Base-by-base conservation (phyloP, 495 filamentous ascomycete genomes). In the Tuber microsphaerosporum region DNA sequence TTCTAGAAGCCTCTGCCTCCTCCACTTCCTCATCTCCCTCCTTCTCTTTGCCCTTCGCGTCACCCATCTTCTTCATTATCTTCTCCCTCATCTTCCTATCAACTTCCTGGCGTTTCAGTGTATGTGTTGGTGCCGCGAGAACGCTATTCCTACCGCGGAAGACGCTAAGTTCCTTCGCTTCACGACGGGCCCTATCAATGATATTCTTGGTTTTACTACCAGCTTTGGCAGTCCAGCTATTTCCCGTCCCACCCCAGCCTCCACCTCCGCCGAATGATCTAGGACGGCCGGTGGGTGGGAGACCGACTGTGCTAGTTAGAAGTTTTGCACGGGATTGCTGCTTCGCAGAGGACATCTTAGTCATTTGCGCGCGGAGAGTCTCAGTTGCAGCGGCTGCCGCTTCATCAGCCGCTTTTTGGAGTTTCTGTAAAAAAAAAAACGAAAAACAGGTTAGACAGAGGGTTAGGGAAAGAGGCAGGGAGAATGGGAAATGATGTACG, bases 1-100 rank as follows among this genome's bases (percentile, higher is more conserved):
- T 88, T 89, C 97, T 91, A 75, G 97, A 83, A 86, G 96, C 94
- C 85, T 97, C 93, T 83, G 97, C 94, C 22, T 92, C 95, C 81
- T 97, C 95, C 81, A 92, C 97, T 86, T 97, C 92, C 39, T 3
- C 39, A 41, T 41, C 39, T 3, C 39, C 39, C n/a, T 95, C 89
- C 92, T 92, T 97, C 84, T 97, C 94, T 74, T 89, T 89, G 22
- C 78, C 74, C 45, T 85, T 77, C 65, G 83, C 81, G 31, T 81
- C 84, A 51, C 81, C 81, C 16, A 82, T 81, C 65, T 83, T 86
- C 84, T 91, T 92, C 61, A 88, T 87, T 79, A 77, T 71, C 76
- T 79, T 79, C 41, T 73, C 77, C 37, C 65, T 74, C 76, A 79
- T 34, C 22, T 48, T 78, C 45, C 71, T 14, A 17, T 71, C 74